These are phyloP conservation scores for Calonectria hongkongensis DNA, from an alignment of 2,329 filamentous ascomycete species.

Conservation along the genomic window DNA sequence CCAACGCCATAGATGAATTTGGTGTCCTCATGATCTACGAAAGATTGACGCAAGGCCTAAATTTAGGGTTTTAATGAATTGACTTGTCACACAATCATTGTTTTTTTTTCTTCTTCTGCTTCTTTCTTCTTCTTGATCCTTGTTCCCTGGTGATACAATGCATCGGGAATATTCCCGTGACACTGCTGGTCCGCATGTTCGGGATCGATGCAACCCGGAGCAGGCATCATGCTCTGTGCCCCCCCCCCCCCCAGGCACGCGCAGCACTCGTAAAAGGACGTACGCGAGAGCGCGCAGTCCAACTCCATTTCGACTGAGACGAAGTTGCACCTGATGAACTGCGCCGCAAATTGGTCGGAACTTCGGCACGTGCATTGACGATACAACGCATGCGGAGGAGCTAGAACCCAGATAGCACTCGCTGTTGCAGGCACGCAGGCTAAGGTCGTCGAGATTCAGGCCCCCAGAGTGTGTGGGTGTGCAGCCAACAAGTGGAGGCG, in stretches of 20 bases:
- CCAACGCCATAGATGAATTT: slow-evolving; percentile 14
- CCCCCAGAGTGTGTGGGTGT: background rate
- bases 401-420: background rate
- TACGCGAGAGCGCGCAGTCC: too few relatives aligned
- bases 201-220: slow-evolving; percentile 8
- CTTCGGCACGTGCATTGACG: slow-evolving; percentile 11
- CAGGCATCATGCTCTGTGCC: background rate
- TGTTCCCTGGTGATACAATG: background rate
- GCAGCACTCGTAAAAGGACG: background rate
- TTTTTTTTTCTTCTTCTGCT: background rate
- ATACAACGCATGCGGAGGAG: background rate
- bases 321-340: background rate
- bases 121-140: slow-evolving; percentile 2
- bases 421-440: background rate
- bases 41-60: slow-evolving; percentile 26
- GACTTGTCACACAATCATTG: slow-evolving; percentile 20
- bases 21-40: slow-evolving; percentile 21
- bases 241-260: too few relatives aligned
- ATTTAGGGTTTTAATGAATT: slow-evolving; percentile 22
- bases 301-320: background rate
- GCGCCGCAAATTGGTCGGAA: background rate
- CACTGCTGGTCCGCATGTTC: slow-evolving; percentile 1
- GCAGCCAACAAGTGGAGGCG: background rate
- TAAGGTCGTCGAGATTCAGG: background rate
- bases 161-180: slow-evolving; percentile 9